Percentiles rank a stretch among this genome's conserved stretches.
These are phyloP conservation scores for Deinandra increscens DNA, from an alignment of 129 eudicot species.

Conservation along the genomic window DNA sequence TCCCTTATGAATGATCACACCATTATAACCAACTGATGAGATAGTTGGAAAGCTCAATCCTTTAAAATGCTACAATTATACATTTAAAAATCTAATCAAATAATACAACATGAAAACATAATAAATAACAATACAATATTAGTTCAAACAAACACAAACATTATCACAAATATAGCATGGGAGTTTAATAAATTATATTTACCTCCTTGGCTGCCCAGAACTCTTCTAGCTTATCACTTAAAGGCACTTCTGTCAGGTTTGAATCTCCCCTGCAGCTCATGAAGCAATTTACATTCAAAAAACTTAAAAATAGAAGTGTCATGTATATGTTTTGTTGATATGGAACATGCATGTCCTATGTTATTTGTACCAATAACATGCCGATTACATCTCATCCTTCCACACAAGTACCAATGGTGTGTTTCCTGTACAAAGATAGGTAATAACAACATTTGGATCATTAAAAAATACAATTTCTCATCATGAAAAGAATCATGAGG, in stretches of 20 bases:
- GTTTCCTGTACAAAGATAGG: too few relatives aligned
- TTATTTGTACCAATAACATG: too few relatives aligned
- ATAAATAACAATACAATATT: neutral
- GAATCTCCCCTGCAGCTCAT: constrained; percentile 44
- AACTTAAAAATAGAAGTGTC: neutral
- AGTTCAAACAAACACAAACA: constrained; percentile 1
- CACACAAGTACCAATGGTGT: too few relatives aligned
- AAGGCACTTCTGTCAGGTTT: constrained; percentile 81
- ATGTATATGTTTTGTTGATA: too few relatives aligned
- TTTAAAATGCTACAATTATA: constrained; percentile 68
- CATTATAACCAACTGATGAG: constrained; percentile 97
- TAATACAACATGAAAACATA: neutral
- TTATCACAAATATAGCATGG: neutral
- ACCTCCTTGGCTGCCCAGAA: constrained; percentile 98
- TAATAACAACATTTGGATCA: too few relatives aligned
- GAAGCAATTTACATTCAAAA: neutral
- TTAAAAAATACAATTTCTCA: too few relatives aligned
- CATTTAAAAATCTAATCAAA: constrained; percentile 5
- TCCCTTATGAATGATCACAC: constrained; percentile 89
- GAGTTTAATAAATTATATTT: neutral
- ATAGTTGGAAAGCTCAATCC: constrained; percentile 98
- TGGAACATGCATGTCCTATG: too few relatives aligned
- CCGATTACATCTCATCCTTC: too few relatives aligned
- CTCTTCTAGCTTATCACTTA: constrained; percentile 81
- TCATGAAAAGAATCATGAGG: too few relatives aligned